Conservation (phyloP, 1,139 yeast genomes). For the Debaryomyces singareniensis region DNA sequence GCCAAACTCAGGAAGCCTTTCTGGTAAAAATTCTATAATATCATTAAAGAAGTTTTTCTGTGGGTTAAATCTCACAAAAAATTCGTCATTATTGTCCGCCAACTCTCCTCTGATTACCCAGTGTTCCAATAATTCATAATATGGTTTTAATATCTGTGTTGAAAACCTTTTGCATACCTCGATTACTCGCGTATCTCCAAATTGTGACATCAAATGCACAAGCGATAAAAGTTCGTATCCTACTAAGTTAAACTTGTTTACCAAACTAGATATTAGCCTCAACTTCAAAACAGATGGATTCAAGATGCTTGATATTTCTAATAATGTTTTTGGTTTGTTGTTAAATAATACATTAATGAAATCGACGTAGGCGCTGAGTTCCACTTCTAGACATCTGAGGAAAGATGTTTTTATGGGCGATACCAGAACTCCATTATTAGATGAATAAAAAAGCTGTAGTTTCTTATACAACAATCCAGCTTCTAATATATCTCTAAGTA, state of each 20-base stretch:
- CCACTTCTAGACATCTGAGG: slow-evolving; percentile 46
- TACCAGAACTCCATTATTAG: slow-evolving; percentile 16
- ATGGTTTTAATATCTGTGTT: slow-evolving; percentile 48
- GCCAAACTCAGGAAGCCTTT: slow-evolving; percentile 57
- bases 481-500: slow-evolving; percentile 58
- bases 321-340: slow-evolving; percentile 22
- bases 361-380: slow-evolving; percentile 48
- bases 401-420: slow-evolving; percentile 65
- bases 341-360: slow-evolving; percentile 48
- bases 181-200: slow-evolving; percentile 57
- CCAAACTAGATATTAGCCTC: slow-evolving; percentile 46
- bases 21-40: slow-evolving; percentile 25
- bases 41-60: slow-evolving; percentile 27
- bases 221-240: slow-evolving; percentile 56
- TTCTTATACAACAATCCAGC: slow-evolving; percentile 62
- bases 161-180: slow-evolving; percentile 42
- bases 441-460: slow-evolving; percentile 29
- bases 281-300: slow-evolving; percentile 48
- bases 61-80: slow-evolving; percentile 49
- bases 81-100: slow-evolving; percentile 52
- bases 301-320: slow-evolving; percentile 39
- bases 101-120: slow-evolving; percentile 74
- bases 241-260: slow-evolving; percentile 27
- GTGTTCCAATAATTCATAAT: slow-evolving; percentile 50
- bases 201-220: slow-evolving; percentile 45